phyloP scores from a whole-genome alignment of 306 rosid genomes.

The Dryas alaskensis region DNA sequence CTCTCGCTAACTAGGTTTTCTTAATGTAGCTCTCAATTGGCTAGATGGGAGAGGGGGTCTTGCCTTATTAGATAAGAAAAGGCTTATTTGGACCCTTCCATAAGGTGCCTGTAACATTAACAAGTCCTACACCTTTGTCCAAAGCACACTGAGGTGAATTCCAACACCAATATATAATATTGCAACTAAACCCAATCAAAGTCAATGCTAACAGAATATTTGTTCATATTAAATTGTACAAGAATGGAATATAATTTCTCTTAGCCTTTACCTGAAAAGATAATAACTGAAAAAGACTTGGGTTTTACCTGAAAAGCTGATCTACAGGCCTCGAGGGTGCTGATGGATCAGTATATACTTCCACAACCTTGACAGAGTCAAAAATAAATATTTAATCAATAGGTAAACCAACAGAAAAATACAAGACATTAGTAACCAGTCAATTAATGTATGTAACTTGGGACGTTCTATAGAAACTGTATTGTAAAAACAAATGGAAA shows the following conservation, averaged over 20 bases:
- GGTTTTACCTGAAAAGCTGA: slow-evolving; percentile 70
- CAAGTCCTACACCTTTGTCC: too few species aligned
- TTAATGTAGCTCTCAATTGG: too few species aligned
- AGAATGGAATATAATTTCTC: neutral
- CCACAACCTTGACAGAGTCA: slow-evolving; percentile 56
- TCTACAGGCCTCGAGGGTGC: slow-evolving; percentile 67
- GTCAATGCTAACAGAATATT: neutral
- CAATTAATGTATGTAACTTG: neutral
- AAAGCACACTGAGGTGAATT: too few species aligned
- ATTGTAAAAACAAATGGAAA: too few species aligned
- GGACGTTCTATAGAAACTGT: too few species aligned
- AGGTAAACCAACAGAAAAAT: neutral
- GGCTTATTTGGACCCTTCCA: too few species aligned
- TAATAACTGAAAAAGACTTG: neutral
- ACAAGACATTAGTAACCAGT: neutral
- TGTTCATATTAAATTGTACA: neutral
- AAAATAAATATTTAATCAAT: neutral
- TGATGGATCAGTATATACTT: slow-evolving; percentile 62
- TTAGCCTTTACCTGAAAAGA: neutral
- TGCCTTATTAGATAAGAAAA: too few species aligned
- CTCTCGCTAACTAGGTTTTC: too few species aligned
- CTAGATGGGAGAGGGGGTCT: too few species aligned
- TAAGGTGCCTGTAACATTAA: too few species aligned
- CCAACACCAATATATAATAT: too few species aligned
- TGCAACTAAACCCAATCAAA: neutral